Base-by-base conservation (phyloP, 495 filamentous ascomycete genomes). In the Monascus purpureus region DNA sequence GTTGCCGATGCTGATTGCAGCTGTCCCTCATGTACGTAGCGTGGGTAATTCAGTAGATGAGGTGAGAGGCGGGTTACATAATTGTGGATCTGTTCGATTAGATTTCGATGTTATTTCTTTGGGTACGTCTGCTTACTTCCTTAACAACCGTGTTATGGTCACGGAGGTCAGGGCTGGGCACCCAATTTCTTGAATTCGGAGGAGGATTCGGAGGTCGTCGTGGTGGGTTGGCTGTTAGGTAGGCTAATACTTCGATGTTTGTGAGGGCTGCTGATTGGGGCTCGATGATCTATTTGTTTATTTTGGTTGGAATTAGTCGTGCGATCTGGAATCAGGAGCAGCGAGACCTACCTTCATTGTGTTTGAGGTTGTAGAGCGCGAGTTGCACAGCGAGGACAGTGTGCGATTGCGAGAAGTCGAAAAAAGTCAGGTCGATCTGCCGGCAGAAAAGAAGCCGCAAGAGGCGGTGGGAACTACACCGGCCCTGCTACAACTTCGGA, bases 191-290 rank as follows among this genome's bases (percentile, higher is more conserved):
- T n/a, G 52, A 45, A 26, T 55, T 54, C 27, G 50, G 53, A 18
- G 57, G 61, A 14, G 53, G 50, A 33, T 53, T 56, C 1, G 59
- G 55, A 4, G 59, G 50, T 33, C 53, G 52, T 43, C 57, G 54
- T 29, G 59, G 61, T 25, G 61, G 59, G 32, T 63, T 66, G 18
- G 61, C 49, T 0, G 49, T 57, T 31, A 80, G 45, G 46, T 77
- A 73, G 13, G 62, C 47, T 19, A 70, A 62, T 36, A 80, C 75
- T 53, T 80, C 75, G 37, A 72, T 59, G 47, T 78, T 78, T 41
- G 73, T 73, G 50, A 80, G 63, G 29, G 61, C 62, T 13, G 71
- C 72, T 29, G 65, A 64, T 57, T 75, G 69, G 19, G 72, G 63
- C 48, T 76, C 72, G 34, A 80, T 55, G 29, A 80, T 68, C 68